Base-by-base conservation (phyloP, 257 asterid species). In the Solanum raphanifolium region DNA sequence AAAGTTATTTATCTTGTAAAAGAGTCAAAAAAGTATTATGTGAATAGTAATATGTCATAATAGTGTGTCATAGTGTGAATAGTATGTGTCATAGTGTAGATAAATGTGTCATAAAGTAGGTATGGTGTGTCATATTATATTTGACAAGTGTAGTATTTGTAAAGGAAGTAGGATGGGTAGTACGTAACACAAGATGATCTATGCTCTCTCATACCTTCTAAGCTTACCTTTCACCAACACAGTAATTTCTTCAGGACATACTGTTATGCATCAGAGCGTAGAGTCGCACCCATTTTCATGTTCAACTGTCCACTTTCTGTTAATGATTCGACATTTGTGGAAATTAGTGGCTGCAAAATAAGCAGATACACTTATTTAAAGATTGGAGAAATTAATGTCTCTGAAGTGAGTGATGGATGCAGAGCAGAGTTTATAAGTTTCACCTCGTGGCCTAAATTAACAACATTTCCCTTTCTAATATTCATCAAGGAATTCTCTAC, bases 401-500 rank as follows among this genome's bases (percentile, higher is more conserved):
- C 76, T 7, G 84, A 88, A n/a, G 32, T 82, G 7, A 52, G 6
- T 20, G 83, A 55, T n/a, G 65, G 29, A 72, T 90, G 91, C 85
- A 85, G n/a, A 29, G 55, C 12, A 4, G 90, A 86, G 7, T 5
- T 41, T 41, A 34, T 60, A 58, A 36, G 5, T 3, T 23, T 81
- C 48, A 88, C 87, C n/a, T 86, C 91, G 2, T 48, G 52, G 84
- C 78, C 68, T 20, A 91, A 88, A 20, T 25, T 25, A 79, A 25
- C 46, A 66, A 76, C 25, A 9, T 87, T 41, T 88, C 91, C 1
- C 89, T 88, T 86, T 84, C 52, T 46, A 75, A 90, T 46, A 11
- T 90, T 76, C 91, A 88, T 60, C 38, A 41, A 13, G 86, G 89
- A 55, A 62, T 88, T 76, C 15, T 66, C 4, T 82, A 89, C 66